Evolutionary conservation across 306 rosid species (phyloP).

Genomic region (Sicyos edulis): DNA sequence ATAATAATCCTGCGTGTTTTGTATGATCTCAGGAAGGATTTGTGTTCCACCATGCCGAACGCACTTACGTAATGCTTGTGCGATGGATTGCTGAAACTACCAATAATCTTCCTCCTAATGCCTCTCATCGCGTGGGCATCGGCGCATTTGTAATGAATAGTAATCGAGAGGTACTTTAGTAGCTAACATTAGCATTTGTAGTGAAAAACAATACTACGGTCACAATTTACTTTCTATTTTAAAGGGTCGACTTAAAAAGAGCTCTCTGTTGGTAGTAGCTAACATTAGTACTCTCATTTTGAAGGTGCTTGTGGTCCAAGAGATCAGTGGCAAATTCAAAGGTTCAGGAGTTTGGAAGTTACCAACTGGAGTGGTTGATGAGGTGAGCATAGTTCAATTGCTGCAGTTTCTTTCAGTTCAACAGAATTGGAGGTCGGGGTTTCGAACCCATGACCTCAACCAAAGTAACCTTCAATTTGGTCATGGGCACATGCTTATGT

Average conservation of each 20-base stretch:
- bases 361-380: slow-evolving; percentile 77
- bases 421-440: no score
- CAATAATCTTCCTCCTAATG: slow-evolving; percentile 69
- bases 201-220: neutral
- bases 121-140: slow-evolving; percentile 70
- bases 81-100: slow-evolving; percentile 56
- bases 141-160: slow-evolving; percentile 74
- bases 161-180: slow-evolving; percentile 49
- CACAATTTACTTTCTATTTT: neutral
- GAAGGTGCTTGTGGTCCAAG: slow-evolving; percentile 82
- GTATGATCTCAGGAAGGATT: slow-evolving; percentile 62
- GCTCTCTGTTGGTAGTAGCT: neutral
- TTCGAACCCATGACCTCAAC: no score
- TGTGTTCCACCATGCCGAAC: slow-evolving; percentile 79
- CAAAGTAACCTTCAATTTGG: no score
- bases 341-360: slow-evolving; percentile 71
- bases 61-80: slow-evolving; percentile 73
- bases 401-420: neutral
- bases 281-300: slow-evolving; percentile 14
- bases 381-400: slow-evolving; percentile 34
- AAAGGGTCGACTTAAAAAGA: slow-evolving; percentile 3
- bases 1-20: neutral
- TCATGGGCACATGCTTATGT: no score
- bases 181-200: no score
- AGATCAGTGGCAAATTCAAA: slow-evolving; percentile 49